A percentile compares a stretch with the other conserved stretches of the same genome.
Conservation (phyloP, 2,329 filamentous ascomycete genomes). For the Byssoonygena ceratinophila region DNA sequence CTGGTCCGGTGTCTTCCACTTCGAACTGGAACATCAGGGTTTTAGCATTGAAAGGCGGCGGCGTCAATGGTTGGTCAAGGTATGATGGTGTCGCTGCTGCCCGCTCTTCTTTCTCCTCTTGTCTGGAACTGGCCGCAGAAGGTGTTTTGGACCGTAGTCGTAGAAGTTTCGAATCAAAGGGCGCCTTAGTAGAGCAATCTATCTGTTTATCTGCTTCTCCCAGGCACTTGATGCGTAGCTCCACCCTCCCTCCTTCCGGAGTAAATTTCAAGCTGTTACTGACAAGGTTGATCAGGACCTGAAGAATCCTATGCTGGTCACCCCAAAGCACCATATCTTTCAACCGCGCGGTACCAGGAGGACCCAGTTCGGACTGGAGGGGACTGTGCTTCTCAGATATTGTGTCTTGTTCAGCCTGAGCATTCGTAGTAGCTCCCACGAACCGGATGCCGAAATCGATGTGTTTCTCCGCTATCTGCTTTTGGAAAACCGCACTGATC, state of each 20-base stretch:
- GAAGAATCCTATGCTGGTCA: conserved; percentile 76
- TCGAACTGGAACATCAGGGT: conserved; percentile 75
- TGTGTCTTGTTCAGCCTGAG: conserved; percentile 20
- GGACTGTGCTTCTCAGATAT: conserved; percentile 45
- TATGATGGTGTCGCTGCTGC: conserved; percentile 17
- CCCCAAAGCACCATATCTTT: conserved; percentile 85
- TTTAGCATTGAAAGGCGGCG: conserved; percentile 49
- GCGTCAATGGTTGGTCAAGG: background rate
- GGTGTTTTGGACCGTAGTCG: conserved; percentile 13
- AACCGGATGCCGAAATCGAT: conserved; percentile 53
- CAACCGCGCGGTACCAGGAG: conserved; percentile 43
- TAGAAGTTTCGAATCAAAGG: conserved; percentile 42
- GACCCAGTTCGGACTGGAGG: conserved; percentile 44
- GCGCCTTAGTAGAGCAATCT: conserved; percentile 58
- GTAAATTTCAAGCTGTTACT: conserved; percentile 93
- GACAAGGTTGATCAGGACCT: conserved; percentile 69
- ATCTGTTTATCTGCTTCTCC: conserved; percentile 63
- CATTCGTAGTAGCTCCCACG: conserved; percentile 12
- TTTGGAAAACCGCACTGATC: conserved; percentile 75
- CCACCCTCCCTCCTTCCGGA: conserved; percentile 66
- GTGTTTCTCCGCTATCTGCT: conserved; percentile 68
- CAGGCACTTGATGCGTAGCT: conserved; percentile 70
- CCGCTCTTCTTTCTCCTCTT: conserved; percentile 22
- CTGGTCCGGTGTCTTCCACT: conserved; percentile 81
- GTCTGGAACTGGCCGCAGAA: conserved; percentile 1